These are phyloP conservation scores for Phytophthora fragariae DNA, from an alignment of 352 stramenopile genomes.

Conservation along the genomic window DNA sequence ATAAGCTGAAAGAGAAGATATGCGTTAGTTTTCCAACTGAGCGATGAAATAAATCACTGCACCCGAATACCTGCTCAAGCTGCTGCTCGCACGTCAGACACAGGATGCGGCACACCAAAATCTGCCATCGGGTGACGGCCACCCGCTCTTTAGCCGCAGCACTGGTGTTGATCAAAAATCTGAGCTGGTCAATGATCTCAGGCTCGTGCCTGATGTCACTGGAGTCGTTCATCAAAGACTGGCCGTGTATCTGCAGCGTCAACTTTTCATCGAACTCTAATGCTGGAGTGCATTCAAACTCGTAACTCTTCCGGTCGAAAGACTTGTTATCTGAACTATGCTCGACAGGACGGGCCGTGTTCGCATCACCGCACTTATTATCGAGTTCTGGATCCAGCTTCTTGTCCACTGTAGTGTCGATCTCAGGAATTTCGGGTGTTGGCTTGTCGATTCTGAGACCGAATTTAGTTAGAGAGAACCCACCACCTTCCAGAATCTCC, in stretches of 20 bases:
- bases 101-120: constrained; percentile 52
- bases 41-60: neutral
- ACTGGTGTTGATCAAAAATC: constrained; percentile 52
- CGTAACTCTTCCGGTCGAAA: constrained; percentile 3
- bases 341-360: neutral
- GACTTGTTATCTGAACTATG: neutral
- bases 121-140: constrained; percentile 48
- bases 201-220: constrained; percentile 47
- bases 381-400: neutral
- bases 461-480: constrained; percentile 16
- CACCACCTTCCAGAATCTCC: constrained; percentile 25
- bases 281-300: neutral
- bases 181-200: constrained; percentile 57
- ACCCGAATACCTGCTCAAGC: constrained; percentile 41
- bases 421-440: neutral
- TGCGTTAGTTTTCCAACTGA: neutral
- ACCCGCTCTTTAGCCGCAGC: constrained; percentile 34
- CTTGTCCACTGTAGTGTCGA: neutral
- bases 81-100: constrained; percentile 36
- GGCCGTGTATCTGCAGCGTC: neutral
- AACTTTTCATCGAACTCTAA: constrained; percentile 7
- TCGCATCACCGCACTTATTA: constrained; percentile 23
- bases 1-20: constrained; percentile 16
- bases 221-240: constrained; percentile 2
- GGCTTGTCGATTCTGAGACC: constrained; percentile 6